Conservation (phyloP, 352 stramenopile genomes). For the Phytophthora gonapodyides region DNA sequence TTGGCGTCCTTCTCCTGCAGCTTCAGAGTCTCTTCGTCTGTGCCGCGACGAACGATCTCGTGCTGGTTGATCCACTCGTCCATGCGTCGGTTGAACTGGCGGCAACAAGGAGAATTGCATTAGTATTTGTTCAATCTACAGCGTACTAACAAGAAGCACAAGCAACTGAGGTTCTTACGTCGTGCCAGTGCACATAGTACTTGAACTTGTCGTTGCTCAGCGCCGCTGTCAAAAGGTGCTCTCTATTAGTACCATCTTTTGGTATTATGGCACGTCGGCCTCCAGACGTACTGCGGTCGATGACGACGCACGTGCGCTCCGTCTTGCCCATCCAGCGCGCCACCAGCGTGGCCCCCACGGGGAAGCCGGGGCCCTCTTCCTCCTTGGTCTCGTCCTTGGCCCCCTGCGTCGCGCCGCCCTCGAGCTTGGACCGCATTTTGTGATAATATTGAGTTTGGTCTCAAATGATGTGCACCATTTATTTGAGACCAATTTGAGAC, state of each 20-base stretch:
- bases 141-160: neutral
- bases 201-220: conserved; percentile 72
- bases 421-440: conserved; percentile 29
- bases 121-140: conserved; percentile 8
- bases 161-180: conserved; percentile 37
- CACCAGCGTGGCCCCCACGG: conserved; percentile 65
- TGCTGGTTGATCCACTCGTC: conserved; percentile 88
- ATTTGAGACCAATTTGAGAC: no score
- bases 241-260: conserved; percentile 24
- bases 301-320: conserved; percentile 82
- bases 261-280: neutral
- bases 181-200: conserved; percentile 89
- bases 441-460: conserved; percentile 3
- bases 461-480: neutral
- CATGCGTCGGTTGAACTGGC: conserved; percentile 87
- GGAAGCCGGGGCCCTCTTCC: conserved; percentile 41
- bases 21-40: conserved; percentile 72
- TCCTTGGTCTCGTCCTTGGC: conserved; percentile 20
- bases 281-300: conserved; percentile 64
- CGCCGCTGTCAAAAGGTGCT: conserved; percentile 34
- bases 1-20: conserved; percentile 79
- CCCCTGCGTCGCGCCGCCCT: neutral
- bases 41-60: conserved; percentile 76
- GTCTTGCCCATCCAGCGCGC: conserved; percentile 77
- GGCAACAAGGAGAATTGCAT: neutral